Evolutionary conservation across 2,329 filamentous ascomycete genomes (phyloP), one percentile per base, ranked within the genome.

Genomic region (Curvularia sp.): DNA sequence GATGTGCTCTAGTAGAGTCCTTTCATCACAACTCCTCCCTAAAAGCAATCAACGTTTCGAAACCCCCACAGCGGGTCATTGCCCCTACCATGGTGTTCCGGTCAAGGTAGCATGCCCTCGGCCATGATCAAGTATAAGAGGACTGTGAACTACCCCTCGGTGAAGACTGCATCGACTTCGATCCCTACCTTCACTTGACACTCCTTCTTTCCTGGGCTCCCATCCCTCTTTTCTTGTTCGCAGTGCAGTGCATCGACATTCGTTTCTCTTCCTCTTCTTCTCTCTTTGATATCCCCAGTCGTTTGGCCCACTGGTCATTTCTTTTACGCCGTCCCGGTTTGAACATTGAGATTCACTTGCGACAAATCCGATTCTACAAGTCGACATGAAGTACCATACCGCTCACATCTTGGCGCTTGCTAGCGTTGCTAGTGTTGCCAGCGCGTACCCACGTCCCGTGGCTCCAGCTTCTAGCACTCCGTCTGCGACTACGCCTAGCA

Each of bases 381-480:
- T 3, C 57, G 67, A 64, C n/a, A 74, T 73, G 72, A 74, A 68
- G 56, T 69, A 67, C 59, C 57, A 64, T 5, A 55, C 63, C 28
- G 57, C 49, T 12, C 60, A 59, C 4, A 5, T 71, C 32, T 27
- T 72, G 18, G 61, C 60, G 34, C 56, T 73, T 10, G 66, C 63
- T 3, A 66, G 70, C 47, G 32, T 67, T 13, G 63, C 57, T 3
- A 66, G 70, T 43, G 28, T 67, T 9, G 62, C 57, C 55, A 65
- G 61, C 23, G 72, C 71, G 23, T 34, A 64, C 19, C 70, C 70
- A 19, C 57, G 60, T 36, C 64, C 71, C 27, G 60, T 68, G 28
- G 61, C 69, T 49, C 49, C 34, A 18, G 66, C 15, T 64, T 46
- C 36, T n/a, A n/a, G n/a, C n/a, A n/a, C n/a, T n/a, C n/a, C n/a